Base-by-base conservation (phyloP, 2,329 filamentous ascomycete species). In the Thielaviopsis euricoi region DNA sequence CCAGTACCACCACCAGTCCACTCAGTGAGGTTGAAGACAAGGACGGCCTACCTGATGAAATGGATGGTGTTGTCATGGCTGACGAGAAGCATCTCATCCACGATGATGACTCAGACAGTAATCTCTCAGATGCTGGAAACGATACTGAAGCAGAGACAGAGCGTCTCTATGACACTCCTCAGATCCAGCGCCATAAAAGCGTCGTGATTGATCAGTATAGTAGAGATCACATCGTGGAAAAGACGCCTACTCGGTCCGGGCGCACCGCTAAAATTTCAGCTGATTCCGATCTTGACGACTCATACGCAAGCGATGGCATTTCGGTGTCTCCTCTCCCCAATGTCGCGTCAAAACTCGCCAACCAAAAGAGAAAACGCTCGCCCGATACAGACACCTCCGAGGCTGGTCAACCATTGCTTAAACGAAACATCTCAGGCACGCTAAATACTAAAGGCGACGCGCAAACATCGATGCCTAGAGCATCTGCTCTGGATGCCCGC, bases 121-220 rank as follows among this genome's bases (percentile, higher is more conserved):
- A 78, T 62, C 74, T 80, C 60, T 81, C 82, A 17, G 78, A 82
- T 61, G 70, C 74, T 58, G 73, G 74, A 64, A 80, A 82, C 66
- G 80, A 81, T 68, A 85, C 90, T 3, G 91, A 97, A 71, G 91
- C 91, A 37, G 91, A 96, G 71, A 97, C 91, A 1, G 90, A 96
- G 71, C 84, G 93, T 60, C 78, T 98, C 61, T 93, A 93, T 67
- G 83, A 87, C 66, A 95, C 89, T n/a, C 89, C 90, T 19, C 81
- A 82, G 62, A 86, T 77, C 65, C 71, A 77, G 66, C 76, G 82
- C 63, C 77, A 80, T 64, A 76, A 78, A 64, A 79, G 84, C 64
- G 79, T 85, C 10, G 74, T 83, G 50, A 69, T 84, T 57, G 75
- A 74, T 64, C 73, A 74, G 62, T 79, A 76, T 66, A 75, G 76